These are phyloP conservation scores for Gnaphalium uliginosum DNA, from an alignment of 129 eudicot genomes.

Conservation along the genomic window DNA sequence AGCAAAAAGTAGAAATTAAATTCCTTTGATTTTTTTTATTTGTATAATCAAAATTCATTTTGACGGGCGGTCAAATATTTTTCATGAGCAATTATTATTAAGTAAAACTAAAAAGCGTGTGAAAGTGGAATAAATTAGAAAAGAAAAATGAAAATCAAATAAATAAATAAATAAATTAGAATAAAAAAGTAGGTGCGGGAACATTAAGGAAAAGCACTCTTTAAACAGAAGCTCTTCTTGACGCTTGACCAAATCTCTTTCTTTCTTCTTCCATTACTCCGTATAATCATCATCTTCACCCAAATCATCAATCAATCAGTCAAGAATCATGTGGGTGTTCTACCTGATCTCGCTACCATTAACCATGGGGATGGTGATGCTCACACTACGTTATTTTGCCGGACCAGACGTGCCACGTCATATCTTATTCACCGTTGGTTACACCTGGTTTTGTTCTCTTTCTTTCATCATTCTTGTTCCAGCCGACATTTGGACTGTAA, in stretches of 20 bases:
- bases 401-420: conserved; percentile 89
- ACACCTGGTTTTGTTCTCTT: conserved; percentile 93
- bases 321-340: conserved; percentile 78
- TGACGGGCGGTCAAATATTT: too few relatives aligned
- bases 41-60: too few relatives aligned
- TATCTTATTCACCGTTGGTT: conserved; percentile 86
- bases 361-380: conserved; percentile 82
- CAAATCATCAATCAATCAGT: neutral
- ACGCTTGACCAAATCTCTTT: conserved; percentile 30
- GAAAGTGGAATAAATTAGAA: too few relatives aligned
- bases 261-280: neutral
- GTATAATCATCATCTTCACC: neutral
- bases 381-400: conserved; percentile 71
- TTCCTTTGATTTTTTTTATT: too few relatives aligned
- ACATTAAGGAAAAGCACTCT: conserved; percentile 20
- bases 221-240: conserved; percentile 17
- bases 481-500: conserved; percentile 98
- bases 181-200: too few relatives aligned
- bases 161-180: too few relatives aligned
- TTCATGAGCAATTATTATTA: too few relatives aligned
- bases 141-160: too few relatives aligned
- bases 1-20: too few relatives aligned
- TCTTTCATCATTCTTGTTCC: conserved; percentile 94
- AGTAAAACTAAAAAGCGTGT: too few relatives aligned
- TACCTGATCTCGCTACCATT: conserved; percentile 85